Evolutionary conservation across 2,329 filamentous ascomycete species (phyloP), one percentile per base, ranked within the genome.

Genomic region (Fusarium sp.): DNA sequence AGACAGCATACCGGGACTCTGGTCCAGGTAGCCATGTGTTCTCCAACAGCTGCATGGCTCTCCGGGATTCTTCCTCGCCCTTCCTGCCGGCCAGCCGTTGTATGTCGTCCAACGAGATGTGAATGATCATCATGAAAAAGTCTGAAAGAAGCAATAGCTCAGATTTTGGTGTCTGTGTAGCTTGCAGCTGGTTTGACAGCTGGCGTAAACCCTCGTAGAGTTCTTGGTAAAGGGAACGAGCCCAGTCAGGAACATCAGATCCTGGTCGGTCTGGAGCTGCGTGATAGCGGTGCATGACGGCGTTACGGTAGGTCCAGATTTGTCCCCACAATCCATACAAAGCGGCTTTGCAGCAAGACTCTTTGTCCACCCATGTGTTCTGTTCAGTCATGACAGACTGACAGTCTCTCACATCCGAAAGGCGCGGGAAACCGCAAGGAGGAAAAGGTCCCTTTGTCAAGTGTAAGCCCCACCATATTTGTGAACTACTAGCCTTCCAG

Each of bases 71-170:
- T 27, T 69, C 74, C 23, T 75, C 72, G 11, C 70, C 73, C 20
- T 71, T 72, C 35, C 62, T 69, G 18, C 72, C 70, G 14, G 74
- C 60, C 23, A 76, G 60, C 11, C 63, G 57, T 46, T 74, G 74
- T 30, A 76, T 30, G 27, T 75, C 70, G 45, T 71, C 62, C 11
- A 71, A 61, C 18, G 74, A 73, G 38, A 76, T 61, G 62, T 76
- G 72, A 4, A 76, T 69, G 11, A 66, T 62, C 74, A 76, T 76
- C 74, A 75, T 75, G 20, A 76, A 71, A 32, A 76, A 40, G 55
- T 76, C 74, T 20, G 66, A 73, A 57, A 76, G 49, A 12, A 76
- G 62, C 17, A 53, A 60, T 38, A 74, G 64, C 46, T 71, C 73
- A 10, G 61, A 49, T 27, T 60, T 57, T 23, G 54, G 27, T 9